Conservation (phyloP, 2,329 filamentous ascomycete genomes). For the Gnomoniopsis smithogilvyi region DNA sequence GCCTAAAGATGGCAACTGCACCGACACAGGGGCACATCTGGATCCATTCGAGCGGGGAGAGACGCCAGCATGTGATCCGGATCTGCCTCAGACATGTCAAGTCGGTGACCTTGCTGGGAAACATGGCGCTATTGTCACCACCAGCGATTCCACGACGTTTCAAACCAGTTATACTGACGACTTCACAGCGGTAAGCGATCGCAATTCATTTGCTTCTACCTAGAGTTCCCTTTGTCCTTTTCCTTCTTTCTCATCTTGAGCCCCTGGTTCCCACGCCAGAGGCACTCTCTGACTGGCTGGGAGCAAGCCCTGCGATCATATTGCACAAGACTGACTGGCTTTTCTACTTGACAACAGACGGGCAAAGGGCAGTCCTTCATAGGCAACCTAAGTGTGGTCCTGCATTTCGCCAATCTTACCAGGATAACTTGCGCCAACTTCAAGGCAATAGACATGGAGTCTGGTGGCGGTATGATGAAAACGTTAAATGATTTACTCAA, state of each 20-base stretch:
- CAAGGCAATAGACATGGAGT: conserved; percentile 17
- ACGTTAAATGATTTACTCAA: neutral
- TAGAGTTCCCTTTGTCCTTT: neutral
- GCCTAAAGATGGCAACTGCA: conserved; percentile 67
- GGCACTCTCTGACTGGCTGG: too few relatives aligned
- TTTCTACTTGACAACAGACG: conserved; percentile 23
- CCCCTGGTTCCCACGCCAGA: neutral
- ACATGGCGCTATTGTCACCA: conserved; percentile 56
- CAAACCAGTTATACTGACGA: conserved; percentile 45
- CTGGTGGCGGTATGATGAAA: neutral
- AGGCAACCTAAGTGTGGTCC: conserved; percentile 60
- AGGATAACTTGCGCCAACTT: conserved; percentile 66
- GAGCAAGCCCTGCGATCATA: too few relatives aligned
- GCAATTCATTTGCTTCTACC: neutral
- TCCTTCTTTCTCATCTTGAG: neutral
- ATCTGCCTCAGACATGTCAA: conserved; percentile 62
- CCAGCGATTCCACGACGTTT: conserved; percentile 40
- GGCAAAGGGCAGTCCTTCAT: conserved; percentile 53
- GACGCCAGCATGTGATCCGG: conserved; percentile 54
- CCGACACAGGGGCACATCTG: conserved; percentile 61
- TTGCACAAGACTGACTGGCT: neutral
- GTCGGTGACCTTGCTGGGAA: conserved; percentile 76
- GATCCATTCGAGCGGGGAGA: conserved; percentile 69
- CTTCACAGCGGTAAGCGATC: conserved; percentile 44
- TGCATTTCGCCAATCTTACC: conserved; percentile 63